A percentile compares a stretch with the other conserved stretches of the same genome.
Evolutionary conservation across 768 basidiomycete species (phyloP).

Genomic region (Mycena vitilis): DNA sequence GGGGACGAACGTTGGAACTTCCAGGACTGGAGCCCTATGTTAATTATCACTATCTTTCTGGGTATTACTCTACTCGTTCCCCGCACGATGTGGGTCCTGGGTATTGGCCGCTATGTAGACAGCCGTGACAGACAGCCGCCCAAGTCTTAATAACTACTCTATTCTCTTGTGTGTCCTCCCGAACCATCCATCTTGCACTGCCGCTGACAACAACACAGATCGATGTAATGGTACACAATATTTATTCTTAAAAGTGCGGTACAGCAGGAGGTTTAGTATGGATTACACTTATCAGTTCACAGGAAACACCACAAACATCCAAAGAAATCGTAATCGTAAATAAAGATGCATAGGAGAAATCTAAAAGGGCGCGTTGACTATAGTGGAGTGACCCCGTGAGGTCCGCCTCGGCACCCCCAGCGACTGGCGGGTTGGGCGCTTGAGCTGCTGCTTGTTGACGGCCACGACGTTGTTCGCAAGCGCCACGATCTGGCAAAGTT

Average conservation of each 20-base stretch:
- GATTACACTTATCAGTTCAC: constrained; percentile 33
- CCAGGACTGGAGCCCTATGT: constrained; percentile 72
- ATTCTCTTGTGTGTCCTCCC: not conserved
- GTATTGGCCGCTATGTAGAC: constrained; percentile 80
- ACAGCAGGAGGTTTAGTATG: constrained; percentile 32
- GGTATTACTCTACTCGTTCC: constrained; percentile 77
- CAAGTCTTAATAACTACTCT: constrained; percentile 28
- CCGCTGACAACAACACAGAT: constrained; percentile 14
- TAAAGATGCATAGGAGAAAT: constrained; percentile 34
- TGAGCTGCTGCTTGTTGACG: constrained; percentile 93
- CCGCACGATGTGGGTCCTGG: constrained; percentile 78
- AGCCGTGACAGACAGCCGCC: constrained; percentile 60
- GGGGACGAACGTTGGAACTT: constrained; percentile 78
- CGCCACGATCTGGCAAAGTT: constrained; percentile 85
- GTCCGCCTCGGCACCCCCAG: constrained; percentile 60
- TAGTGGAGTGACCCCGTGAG: constrained; percentile 65
- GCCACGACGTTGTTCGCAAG: constrained; percentile 93
- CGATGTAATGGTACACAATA: constrained; percentile 30
- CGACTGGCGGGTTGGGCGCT: constrained; percentile 82
- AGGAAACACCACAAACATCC: constrained; percentile 30
- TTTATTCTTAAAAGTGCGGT: constrained; percentile 32
- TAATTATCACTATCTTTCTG: constrained; percentile 73
- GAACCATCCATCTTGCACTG: not conserved
- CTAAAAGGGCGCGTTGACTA: constrained; percentile 77
- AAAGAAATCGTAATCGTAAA: constrained; percentile 31